Evolutionary conservation across 78 protist species (phyloP).

Genomic region (Anaeramoeba flamelloides): DNA sequence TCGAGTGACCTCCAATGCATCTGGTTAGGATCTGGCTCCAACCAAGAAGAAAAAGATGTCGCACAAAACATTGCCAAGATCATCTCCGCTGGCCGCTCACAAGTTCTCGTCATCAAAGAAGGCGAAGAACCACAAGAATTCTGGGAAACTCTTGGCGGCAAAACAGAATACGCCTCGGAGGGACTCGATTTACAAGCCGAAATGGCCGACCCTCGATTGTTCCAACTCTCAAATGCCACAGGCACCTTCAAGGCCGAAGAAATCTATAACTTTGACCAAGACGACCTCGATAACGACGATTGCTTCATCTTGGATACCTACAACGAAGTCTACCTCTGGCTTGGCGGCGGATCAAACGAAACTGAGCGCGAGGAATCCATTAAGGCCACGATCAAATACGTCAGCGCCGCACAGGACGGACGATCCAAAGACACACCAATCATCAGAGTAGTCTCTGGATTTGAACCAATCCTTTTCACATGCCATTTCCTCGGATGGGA

Average conservation of each 20-base stretch:
- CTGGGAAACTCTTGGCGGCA: constrained; percentile 37
- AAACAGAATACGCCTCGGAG: constrained; percentile 6
- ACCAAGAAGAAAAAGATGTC: background rate
- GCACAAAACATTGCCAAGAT: constrained; percentile 9
- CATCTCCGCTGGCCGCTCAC: background rate
- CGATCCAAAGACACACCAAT: constrained; percentile 3
- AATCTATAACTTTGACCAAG: constrained; percentile 21
- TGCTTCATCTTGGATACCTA: constrained; percentile 25
- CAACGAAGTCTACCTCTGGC: constrained; percentile 27
- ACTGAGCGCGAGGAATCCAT: background rate
- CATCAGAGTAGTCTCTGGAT: constrained; percentile 4
- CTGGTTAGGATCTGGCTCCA: constrained; percentile 36
- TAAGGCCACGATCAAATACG: constrained; percentile 11
- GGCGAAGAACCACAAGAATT: constrained; percentile 36
- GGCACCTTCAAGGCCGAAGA: constrained; percentile 23
- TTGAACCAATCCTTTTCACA: constrained; percentile 42
- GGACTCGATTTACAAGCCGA: background rate
- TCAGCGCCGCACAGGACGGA: background rate
- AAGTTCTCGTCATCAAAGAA: constrained; percentile 1
- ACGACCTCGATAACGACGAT: constrained; percentile 30
- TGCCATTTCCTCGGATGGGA: constrained; percentile 37
- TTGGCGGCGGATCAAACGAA: constrained; percentile 20
- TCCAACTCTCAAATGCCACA: constrained; percentile 28
- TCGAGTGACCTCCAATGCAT: constrained; percentile 1
- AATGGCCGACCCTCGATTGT: constrained; percentile 31